Base-by-base conservation (phyloP, 1,284 basidiomycete genomes). In the Boletus holoroseus region DNA sequence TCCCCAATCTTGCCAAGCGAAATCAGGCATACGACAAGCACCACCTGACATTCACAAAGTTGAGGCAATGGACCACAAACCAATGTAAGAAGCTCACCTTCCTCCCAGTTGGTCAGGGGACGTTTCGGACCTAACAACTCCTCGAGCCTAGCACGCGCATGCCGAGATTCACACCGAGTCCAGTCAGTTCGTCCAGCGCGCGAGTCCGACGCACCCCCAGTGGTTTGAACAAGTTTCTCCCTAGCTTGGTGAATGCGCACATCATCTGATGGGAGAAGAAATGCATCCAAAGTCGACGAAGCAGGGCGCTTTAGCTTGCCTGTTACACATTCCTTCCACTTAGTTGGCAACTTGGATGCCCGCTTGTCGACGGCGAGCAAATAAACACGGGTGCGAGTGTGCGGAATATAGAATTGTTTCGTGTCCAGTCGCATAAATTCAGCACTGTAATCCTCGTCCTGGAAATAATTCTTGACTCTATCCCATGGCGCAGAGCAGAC, bases 1-100 rank as follows among this genome's bases (percentile, higher is more conserved):
- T 20, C 85, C 90, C 93, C 94, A 97, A 64, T 96, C 94, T 57
- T 86, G 84, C 94, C 94, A 97, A 16, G 88, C 87, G 62, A 91
- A 93, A 63, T 96, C 93, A 1, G 86, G 87, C 53, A 94, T 73
- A 61, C 89, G 91, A 66, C 91, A 94, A 47, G 81, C 83, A 9
- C 91, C 93, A 59, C 87, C 90, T 83, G 51, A 44, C 38, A 50
- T 41, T 35, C 30, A 32, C 18, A 15, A 35, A 18, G 13, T 40
- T 44, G 27, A 51, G 27, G 7, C 8, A 26, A 47, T 40, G 20
- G 15, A 28, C 27, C 26, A 1, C 11, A 45, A 31, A 44, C 1
- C 22, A 44, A 34, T 3, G 3, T 4, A 26, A 32, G 11, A 27
- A 20, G 56, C 74, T 49, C 58, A 83, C 90, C 89, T 74, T 96